A percentile compares a stretch with the other conserved stretches of the same genome.
Evolutionary conservation across 2,329 filamentous ascomycete species (phyloP).

Genomic region (Verticillium zaregamsianum): DNA sequence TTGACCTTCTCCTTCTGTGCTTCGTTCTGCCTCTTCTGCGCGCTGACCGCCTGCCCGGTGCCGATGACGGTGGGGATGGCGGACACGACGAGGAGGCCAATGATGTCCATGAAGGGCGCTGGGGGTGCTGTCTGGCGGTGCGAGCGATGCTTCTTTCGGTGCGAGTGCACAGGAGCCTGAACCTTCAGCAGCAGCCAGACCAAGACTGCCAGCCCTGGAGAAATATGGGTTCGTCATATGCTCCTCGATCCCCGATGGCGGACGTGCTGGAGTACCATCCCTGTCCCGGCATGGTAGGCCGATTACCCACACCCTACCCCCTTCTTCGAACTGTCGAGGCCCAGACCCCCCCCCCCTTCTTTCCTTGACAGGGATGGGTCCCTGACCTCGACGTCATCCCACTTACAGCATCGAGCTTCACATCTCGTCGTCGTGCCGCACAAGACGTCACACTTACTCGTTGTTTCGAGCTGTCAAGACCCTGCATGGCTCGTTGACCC

Average conservation of each 20-base stretch:
- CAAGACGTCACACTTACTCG: not conserved
- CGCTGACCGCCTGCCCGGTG: conserved; percentile 50
- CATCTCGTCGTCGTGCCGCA: not conserved
- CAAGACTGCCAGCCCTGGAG: not conserved
- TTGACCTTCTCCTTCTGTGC: conserved; percentile 51
- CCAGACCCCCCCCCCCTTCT: not conserved
- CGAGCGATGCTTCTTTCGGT: not conserved
- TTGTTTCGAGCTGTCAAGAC: not conserved
- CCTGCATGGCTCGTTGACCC: conserved; percentile 2
- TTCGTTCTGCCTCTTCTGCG: conserved; percentile 50
- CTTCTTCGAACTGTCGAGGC: not conserved
- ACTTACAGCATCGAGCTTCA: not conserved
- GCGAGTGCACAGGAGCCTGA: not conserved
- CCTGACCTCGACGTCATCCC: conserved; percentile 1
- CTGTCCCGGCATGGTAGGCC: not conserved
- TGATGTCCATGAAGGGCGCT: conserved; percentile 31
- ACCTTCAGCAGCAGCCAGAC: not conserved
- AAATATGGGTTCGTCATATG: conserved; percentile 1
- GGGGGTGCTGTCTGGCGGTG: not conserved
- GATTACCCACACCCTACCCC: not conserved
- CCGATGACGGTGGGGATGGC: conserved; percentile 53
- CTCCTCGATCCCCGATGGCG: not conserved
- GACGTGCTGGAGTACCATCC: not conserved
- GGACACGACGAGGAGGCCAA: conserved; percentile 47
- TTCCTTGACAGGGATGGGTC: not conserved